Evolutionary conservation across 2,329 filamentous ascomycete species (phyloP).

Genomic region (Aspergillus udagawae): DNA sequence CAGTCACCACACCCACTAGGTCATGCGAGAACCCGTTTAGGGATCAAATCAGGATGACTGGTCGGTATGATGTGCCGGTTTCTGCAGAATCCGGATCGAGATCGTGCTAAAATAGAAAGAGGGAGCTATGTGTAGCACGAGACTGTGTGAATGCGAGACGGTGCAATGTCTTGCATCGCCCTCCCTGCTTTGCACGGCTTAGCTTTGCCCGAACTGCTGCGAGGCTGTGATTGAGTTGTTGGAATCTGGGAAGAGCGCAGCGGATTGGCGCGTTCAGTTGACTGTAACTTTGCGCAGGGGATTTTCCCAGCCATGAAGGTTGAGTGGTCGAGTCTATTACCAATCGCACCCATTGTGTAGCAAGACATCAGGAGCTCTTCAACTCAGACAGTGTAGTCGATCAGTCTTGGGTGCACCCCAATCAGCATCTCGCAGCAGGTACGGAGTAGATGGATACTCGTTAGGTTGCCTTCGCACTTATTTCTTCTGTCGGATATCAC

Average conservation of each 20-base stretch:
- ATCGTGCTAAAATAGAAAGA: neutral
- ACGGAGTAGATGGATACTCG: neutral
- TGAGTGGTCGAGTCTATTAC: neutral
- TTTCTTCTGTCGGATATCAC: neutral
- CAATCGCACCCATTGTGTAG: neutral
- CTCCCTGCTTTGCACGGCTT: neutral
- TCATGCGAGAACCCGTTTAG: neutral
- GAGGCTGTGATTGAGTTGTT: neutral
- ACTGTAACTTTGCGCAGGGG: neutral
- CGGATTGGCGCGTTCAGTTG: neutral
- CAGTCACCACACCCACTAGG: neutral
- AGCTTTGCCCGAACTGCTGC: neutral
- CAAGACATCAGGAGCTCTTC: no score
- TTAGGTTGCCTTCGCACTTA: neutral
- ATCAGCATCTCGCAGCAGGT: neutral
- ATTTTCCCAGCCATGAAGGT: neutral
- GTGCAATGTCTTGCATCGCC: neutral
- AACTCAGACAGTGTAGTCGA: no score
- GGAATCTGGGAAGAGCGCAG: neutral
- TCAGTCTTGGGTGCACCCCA: no score
- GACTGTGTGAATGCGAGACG: neutral
- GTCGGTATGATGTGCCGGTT: neutral
- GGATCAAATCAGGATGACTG: neutral
- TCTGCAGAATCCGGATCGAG: neutral
- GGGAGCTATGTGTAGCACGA: neutral